These are phyloP conservation scores for Cordyceps cateniannulata DNA, from an alignment of 2,329 filamentous ascomycete genomes.

Conservation along the genomic window DNA sequence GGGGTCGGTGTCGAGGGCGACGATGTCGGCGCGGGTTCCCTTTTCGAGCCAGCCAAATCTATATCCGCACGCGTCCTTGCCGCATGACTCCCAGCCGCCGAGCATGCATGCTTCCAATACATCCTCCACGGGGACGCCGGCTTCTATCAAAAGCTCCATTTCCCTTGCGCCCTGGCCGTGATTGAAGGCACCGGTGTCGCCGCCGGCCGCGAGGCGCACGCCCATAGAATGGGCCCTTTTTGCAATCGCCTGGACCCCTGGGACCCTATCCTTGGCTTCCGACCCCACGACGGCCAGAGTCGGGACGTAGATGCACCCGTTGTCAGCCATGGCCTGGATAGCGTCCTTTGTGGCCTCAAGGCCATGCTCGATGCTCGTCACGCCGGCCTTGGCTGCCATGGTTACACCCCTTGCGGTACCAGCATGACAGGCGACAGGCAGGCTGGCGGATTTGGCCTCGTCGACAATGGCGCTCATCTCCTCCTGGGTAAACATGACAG, in stretches of 20 bases:
- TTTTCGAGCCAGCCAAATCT: conserved; percentile 46
- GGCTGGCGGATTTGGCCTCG: conserved; percentile 34
- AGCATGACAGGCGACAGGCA: conserved; percentile 39
- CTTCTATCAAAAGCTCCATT: conserved; percentile 46
- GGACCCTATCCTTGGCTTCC: conserved; percentile 21
- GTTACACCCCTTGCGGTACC: conserved; percentile 34
- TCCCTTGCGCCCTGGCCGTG: conserved; percentile 48
- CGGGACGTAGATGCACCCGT: conserved; percentile 44
- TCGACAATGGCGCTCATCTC: conserved; percentile 45
- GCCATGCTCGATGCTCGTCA: conserved; percentile 42
- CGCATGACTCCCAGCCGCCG: conserved; percentile 50
- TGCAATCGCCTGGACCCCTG: conserved; percentile 29
- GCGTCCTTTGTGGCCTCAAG: conserved; percentile 32
- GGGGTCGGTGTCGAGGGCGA: conserved; percentile 41
- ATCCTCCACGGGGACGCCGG: conserved; percentile 43
- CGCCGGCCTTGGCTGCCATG: conserved; percentile 41
- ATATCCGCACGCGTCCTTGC: conserved; percentile 42
- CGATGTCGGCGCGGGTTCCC: conserved; percentile 44
- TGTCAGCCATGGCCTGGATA: conserved; percentile 36
- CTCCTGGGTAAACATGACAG: conserved; percentile 39
- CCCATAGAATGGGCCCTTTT: conserved; percentile 40
- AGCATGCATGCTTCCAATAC: conserved; percentile 44
- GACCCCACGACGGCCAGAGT: conserved; percentile 42
- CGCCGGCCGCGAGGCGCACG: conserved; percentile 44
- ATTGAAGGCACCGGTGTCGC: conserved; percentile 46